phyloP scores from a whole-genome alignment of 805 yeast genomes.

The Yarrowia divulgata region DNA sequence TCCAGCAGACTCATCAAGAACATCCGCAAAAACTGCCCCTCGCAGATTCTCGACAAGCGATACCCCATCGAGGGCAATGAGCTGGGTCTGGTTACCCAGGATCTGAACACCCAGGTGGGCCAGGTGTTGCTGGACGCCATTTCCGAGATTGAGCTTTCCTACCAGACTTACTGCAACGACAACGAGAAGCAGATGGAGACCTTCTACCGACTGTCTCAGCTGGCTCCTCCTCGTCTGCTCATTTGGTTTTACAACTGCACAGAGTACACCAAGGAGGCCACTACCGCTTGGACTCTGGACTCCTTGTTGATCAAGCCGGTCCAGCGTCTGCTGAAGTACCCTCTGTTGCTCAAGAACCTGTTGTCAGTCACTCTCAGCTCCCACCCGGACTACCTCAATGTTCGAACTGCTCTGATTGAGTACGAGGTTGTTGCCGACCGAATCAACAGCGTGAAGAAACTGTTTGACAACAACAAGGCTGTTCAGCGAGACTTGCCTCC shows the following conservation, averaged over 20 bases:
- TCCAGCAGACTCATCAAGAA: conserved; percentile 48
- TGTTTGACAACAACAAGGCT: conserved; percentile 39
- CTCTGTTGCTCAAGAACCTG: conserved; percentile 51
- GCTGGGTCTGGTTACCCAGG: conserved; percentile 41
- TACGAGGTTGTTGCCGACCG: conserved; percentile 43
- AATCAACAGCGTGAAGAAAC: conserved; percentile 42
- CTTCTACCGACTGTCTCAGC: conserved; percentile 43
- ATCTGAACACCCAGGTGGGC: conserved; percentile 48
- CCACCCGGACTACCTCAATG: conserved; percentile 57
- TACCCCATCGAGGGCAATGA: conserved; percentile 42
- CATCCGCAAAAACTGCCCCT: conserved; percentile 47
- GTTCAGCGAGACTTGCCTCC: conserved; percentile 16
- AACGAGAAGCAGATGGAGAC: conserved; percentile 49
- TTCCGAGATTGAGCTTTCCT: conserved; percentile 49
- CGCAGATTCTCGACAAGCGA: conserved; percentile 46
- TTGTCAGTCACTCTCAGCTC: conserved; percentile 48
- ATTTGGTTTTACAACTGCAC: conserved; percentile 51
- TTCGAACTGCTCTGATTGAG: conserved; percentile 43
- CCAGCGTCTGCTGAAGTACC: conserved; percentile 56
- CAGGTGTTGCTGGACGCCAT: conserved; percentile 47
- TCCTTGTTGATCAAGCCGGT: conserved; percentile 56
- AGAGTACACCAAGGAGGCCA: conserved; percentile 45
- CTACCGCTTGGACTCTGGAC: conserved; percentile 55
- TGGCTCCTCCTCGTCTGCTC: conserved; percentile 46
- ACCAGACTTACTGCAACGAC: conserved; percentile 49